Percentiles rank a stretch among this genome's conserved stretches.
phyloP scores from a whole-genome alignment of 225 moss, liverwort and hornwort genomes.

The Pseudoscleropodium purum region DNA sequence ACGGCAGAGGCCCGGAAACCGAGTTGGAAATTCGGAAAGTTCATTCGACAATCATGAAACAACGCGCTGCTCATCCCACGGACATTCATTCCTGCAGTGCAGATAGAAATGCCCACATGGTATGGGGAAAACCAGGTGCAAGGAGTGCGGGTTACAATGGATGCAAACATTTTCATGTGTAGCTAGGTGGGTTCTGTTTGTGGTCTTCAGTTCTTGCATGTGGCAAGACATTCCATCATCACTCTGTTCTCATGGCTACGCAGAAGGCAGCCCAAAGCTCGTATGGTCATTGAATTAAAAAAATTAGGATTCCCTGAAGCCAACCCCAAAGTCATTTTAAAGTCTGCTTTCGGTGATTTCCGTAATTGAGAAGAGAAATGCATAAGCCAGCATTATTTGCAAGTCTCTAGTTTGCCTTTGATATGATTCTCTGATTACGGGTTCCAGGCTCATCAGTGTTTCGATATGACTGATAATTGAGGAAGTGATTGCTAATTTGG shows the following conservation, averaged over 20 bases:
- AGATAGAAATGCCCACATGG: neutral
- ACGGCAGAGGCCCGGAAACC: neutral
- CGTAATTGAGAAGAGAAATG: no score
- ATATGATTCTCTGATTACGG: neutral
- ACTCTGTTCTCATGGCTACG: neutral
- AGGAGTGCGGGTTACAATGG: neutral
- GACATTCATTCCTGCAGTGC: neutral
- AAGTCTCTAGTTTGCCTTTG: neutral
- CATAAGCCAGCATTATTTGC: neutral
- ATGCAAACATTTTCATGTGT: neutral
- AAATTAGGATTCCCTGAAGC: no score
- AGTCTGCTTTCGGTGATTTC: no score
- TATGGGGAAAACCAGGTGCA: neutral
- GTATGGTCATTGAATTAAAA: no score
- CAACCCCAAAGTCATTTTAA: no score
- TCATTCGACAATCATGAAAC: neutral
- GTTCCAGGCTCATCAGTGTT: neutral
- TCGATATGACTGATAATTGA: neutral
- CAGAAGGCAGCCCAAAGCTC: neutral
- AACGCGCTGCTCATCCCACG: neutral
- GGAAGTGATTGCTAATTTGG: neutral
- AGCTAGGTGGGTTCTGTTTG: no score
- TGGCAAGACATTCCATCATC: neutral
- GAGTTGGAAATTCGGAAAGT: neutral
- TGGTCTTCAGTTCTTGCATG: neutral